A percentile compares a stretch with the other conserved stretches of the same genome.
Evolutionary conservation across 495 filamentous ascomycete species (phyloP).

Genomic region (Penicillium angulare): DNA sequence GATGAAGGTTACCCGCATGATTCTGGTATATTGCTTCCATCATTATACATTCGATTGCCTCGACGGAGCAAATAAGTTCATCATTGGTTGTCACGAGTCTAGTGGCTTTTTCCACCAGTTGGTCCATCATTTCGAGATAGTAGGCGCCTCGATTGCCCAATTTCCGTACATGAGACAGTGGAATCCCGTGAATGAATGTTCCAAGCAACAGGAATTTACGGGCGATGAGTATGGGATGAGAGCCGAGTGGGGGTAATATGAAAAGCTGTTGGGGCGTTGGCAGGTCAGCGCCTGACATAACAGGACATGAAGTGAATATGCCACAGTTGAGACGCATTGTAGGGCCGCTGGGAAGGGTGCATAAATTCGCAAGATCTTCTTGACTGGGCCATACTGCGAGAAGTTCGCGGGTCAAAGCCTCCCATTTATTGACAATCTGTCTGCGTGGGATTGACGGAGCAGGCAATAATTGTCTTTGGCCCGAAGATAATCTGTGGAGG

Average conservation of each 20-base stretch:
- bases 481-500: not conserved
- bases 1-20: slow-evolving; percentile 45
- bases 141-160: slow-evolving; percentile 6
- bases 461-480: not conserved
- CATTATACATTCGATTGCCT: slow-evolving; percentile 51
- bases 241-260: slow-evolving; percentile 30
- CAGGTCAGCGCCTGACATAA: slow-evolving; percentile 1
- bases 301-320: slow-evolving; percentile 24
- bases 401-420: slow-evolving; percentile 23
- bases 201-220: slow-evolving; percentile 44
- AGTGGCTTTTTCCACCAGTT: slow-evolving; percentile 34
- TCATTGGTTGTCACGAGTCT: slow-evolving; percentile 47
- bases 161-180: slow-evolving; percentile 15
- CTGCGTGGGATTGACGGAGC: not conserved
- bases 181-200: slow-evolving; percentile 40
- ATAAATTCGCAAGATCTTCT: slow-evolving; percentile 33
- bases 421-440: slow-evolving; percentile 12
- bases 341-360: slow-evolving; percentile 22
- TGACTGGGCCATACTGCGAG: slow-evolving; percentile 38
- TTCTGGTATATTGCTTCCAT: slow-evolving; percentile 46
- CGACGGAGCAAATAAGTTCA: slow-evolving; percentile 40
- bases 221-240: slow-evolving; percentile 47
- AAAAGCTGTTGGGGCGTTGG: slow-evolving; percentile 29
- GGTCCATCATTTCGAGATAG: slow-evolving; percentile 28
- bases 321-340: slow-evolving; percentile 25